These are phyloP conservation scores for Globisporangium acanthophoron DNA, from an alignment of 352 stramenopile genomes.

Conservation along the genomic window DNA sequence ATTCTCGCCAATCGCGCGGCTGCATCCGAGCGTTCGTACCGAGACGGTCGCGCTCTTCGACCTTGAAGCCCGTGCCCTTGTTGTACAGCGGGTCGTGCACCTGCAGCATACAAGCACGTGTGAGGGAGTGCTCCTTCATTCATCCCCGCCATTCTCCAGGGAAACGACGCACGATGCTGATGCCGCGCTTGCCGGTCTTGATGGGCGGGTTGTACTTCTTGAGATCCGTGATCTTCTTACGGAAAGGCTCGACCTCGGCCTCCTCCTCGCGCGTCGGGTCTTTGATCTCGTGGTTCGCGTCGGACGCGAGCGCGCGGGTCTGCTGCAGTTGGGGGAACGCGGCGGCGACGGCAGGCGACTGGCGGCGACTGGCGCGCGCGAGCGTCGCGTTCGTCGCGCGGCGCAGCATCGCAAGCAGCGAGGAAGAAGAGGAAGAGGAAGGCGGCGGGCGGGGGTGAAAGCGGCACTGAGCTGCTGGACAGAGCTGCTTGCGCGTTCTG, in stretches of 20 bases:
- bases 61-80: constrained; percentile 85
- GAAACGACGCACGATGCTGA: constrained; percentile 48
- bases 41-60: constrained; percentile 77
- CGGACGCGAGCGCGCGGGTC: constrained; percentile 25
- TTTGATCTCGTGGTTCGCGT: constrained; percentile 34
- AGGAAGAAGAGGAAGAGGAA: not conserved
- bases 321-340: constrained; percentile 2
- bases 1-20: not conserved
- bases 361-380: not conserved
- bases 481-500: not conserved
- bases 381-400: constrained; percentile 5
- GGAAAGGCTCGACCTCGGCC: constrained; percentile 35
- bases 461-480: not conserved
- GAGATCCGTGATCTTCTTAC: constrained; percentile 49
- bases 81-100: constrained; percentile 85
- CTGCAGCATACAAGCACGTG: constrained; percentile 9
- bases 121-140: not conserved
- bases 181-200: constrained; percentile 69
- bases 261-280: constrained; percentile 23
- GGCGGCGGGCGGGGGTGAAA: not conserved
- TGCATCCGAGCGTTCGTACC: constrained; percentile 26
- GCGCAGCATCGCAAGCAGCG: constrained; percentile 5
- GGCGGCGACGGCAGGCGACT: not conserved
- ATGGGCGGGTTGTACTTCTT: constrained; percentile 80
- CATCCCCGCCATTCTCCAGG: not conserved